Evolutionary conservation across 345 rosid genomes (phyloP), one percentile per base, ranked within the genome.

Genomic region (Sonneratia caseolaris): DNA sequence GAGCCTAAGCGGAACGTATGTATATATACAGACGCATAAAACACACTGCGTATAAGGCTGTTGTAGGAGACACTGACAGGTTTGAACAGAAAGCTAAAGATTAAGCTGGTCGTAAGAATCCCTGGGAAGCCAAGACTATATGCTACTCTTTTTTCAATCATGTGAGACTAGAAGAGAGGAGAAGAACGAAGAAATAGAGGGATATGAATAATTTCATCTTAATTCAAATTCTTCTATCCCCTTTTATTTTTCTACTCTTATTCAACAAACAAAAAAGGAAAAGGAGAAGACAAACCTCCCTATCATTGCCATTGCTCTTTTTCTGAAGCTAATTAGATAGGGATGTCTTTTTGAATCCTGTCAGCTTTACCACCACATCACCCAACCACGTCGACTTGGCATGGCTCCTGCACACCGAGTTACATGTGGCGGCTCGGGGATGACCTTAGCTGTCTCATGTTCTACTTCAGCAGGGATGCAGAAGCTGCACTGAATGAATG

Each of bases 111-210:
- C 71, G 83, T 83, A 87, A 78, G 72, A 77, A 42, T 86, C 84
- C 83, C 82, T 80, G 88, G 92, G 96, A 89, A 82, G 91, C 85
- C 79, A 88, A 87, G 92, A 80, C 86, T 87, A 85, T 81, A 59
- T 40, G 1, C 43, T 8, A 40, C 43, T 40, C 9, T 40, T 8
- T 4, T 40, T 40, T 40, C 9, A 40, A 8, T 4, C 9, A 0
- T 8, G 43, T 40, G 43, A 40, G 9, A 4, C 43, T 40, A 40
- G 43, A 40, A 40, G 43, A 8, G 43, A 40, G 43, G 9, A 40
- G 9, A 40, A 40, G 43, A 40, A 40, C n/a, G n/a, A n/a, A 40
- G 9, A 8, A 40, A 40, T 8, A 40, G 2, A 40, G 5, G 43
- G 43, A 40, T 40, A 8, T 0, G 7, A 40, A 2, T 8, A 40